Evolutionary conservation across 106 monocot genomes (phyloP), one percentile per base, ranked within the genome.

Genomic region (Dendrobium catenatum): DNA sequence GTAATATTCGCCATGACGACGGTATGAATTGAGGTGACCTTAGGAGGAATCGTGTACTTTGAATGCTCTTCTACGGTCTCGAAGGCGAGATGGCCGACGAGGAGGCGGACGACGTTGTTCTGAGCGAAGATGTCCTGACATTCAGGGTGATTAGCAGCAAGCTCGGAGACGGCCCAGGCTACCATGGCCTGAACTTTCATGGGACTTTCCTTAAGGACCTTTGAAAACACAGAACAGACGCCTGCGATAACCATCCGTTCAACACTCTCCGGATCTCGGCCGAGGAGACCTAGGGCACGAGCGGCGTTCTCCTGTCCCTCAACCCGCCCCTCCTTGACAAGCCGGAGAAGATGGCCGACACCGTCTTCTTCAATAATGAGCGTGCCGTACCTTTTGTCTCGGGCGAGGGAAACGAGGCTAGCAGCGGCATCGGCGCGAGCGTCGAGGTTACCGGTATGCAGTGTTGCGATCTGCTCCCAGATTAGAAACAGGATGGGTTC

Each of bases 31-130:
- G 92, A 86, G 55, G 80, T 89, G 42, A 44, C 68, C 78, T 92
- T 88, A 42, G 86, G 49, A 2, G 86, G 83, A 73, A 94, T 83
- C 18, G 84, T 49, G 81, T 98, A 98, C 80, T 91, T 92, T 79
- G 87, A 88, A 51, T 94, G 97, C 78, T 98, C 97, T 66, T 91
- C 88, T 9, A 98, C 87, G 18, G 94, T 98, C 75, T 94, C 97
- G 49, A 93, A 91, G 11, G 97, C 97, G 79, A 98, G 86, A 70
- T 94, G 97, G 15, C 86, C 85, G 59, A 98, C 94, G 40, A 98
- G 89, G 73, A 91, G 84, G 37, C 94, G 88, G 54, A 94, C 84
- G 75, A 86, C 92, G 79, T 92, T 90, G 89, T 88, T 88, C 89
- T 94, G 85, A 3, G 84, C 86, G 83, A 98, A 92, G 56, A 87